A percentile compares a stretch with the other conserved stretches of the same genome.
phyloP scores from a whole-genome alignment of 805 yeast genomes.

The Lipomyces yamadae region DNA sequence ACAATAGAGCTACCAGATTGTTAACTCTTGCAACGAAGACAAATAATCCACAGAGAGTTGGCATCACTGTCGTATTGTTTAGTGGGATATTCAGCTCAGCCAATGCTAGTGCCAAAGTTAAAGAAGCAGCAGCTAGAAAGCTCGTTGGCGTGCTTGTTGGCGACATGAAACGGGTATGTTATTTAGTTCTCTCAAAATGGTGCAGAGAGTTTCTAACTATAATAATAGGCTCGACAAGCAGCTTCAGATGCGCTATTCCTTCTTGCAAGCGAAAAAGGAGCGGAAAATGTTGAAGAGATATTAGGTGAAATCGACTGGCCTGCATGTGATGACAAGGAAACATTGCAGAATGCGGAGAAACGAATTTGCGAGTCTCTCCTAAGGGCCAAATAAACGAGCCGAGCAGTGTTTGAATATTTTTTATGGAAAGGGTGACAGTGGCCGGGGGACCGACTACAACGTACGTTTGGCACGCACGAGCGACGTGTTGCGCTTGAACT shows the following conservation, averaged over 20 bases:
- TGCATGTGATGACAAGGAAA: not conserved
- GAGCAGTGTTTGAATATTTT: too few species aligned
- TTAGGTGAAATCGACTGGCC: conserved; percentile 8
- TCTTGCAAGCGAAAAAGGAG: conserved; percentile 7
- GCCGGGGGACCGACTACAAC: too few species aligned
- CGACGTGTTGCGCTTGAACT: too few species aligned
- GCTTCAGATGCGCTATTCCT: conserved; percentile 27
- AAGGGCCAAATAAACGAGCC: not conserved
- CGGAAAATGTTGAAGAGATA: conserved; percentile 10
- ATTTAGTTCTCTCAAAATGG: not conserved
- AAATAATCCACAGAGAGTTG: conserved; percentile 4
- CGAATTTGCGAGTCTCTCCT: not conserved
- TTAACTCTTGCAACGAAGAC: conserved; percentile 18
- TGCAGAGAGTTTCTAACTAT: not conserved
- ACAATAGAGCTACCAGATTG: conserved; percentile 27
- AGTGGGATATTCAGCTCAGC: conserved; percentile 4
- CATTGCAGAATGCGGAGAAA: not conserved
- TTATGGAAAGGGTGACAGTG: too few species aligned
- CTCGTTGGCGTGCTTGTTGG: conserved; percentile 11
- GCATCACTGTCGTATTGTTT: conserved; percentile 7
- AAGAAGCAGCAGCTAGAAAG: conserved; percentile 26
- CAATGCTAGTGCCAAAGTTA: conserved; percentile 10
- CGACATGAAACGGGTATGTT: conserved; percentile 16
- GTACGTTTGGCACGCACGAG: too few species aligned
- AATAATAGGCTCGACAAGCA: conserved; percentile 22